Evolutionary conservation across 2,329 filamentous ascomycete genomes (phyloP), one percentile per base, ranked within the genome.

Genomic region (Penicillium sp.): DNA sequence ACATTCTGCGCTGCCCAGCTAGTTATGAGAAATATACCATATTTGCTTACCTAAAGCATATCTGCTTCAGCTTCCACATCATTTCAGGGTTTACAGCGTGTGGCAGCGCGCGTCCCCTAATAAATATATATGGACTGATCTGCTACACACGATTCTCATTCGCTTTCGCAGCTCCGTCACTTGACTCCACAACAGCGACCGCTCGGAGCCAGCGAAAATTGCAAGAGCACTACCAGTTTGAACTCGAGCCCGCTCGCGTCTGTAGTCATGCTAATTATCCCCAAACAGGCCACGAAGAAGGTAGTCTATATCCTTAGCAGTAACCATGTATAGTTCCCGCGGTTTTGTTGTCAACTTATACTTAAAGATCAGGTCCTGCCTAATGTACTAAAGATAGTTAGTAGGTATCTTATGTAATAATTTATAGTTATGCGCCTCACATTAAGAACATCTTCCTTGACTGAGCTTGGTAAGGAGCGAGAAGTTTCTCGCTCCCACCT

Each of bases 361-460:
- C 39, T 59, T 62, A 1, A 7, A 1, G 4, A 51, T 62, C 1
- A 62, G 34, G 3, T 36, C n/a, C 3, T 28, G 55, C 24, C 50
- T 50, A 5, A 62, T 61, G 49, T 44, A 55, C 57, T 64, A 50
- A 14, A 45, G 31, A 53, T 56, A 19, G 42, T 42, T 29, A 57
- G 36, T 13, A 18, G n/a, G 48, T 33, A 40, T n/a, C 6, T 33
- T 45, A 8, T 23, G 9, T 6, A 31, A 45, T 45, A 5, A 2
- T 28, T 31, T 45, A 45, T n/a, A 45, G 10, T 11, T 45, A n/a
- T n/a, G n/a, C n/a, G 5, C 5, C 42, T 51, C 56, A 65, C 26
- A 47, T 63, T 63, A 1, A 49, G 47, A 31, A 61, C 31, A 56
- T 62, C 45, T 19, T 54, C 7, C 28, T 61, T 62, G 5, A 65